These are phyloP conservation scores for Protea cynaroides DNA, from an alignment of 164 flowering plant species.

Conservation along the genomic window DNA sequence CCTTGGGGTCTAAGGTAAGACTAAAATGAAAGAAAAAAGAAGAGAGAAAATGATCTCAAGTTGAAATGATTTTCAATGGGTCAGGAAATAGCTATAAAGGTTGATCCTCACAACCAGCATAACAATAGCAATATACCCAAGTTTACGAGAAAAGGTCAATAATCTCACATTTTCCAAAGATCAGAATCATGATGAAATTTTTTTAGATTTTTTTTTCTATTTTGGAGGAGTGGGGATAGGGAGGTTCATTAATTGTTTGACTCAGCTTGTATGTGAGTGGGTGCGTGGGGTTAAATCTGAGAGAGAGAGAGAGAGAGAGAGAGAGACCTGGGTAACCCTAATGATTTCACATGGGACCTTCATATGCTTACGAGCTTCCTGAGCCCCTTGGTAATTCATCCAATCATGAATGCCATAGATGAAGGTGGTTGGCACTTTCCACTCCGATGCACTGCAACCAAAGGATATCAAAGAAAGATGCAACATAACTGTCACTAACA, in stretches of 20 bases:
- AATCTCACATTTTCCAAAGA: no score
- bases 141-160: no score
- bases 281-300: no score
- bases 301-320: slow-evolving; percentile 13
- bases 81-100: no score
- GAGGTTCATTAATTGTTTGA: not conserved
- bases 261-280: not conserved
- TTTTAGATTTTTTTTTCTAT: no score
- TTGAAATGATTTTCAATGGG: no score
- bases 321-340: slow-evolving; percentile 79
- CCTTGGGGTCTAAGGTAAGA: no score
- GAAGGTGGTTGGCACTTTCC: slow-evolving; percentile 96
- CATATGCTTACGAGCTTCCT: slow-evolving; percentile 83
- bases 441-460: slow-evolving; percentile 74
- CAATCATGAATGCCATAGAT: slow-evolving; percentile 88
- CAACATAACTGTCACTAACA: not conserved
- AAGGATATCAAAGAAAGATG: not conserved
- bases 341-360: slow-evolving; percentile 90
- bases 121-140: no score
- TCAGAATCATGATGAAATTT: no score
- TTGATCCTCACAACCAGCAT: no score
- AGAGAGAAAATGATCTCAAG: no score
- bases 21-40: no score
- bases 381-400: slow-evolving; percentile 92
- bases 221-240: not conserved